Conservation (phyloP, 495 filamentous ascomycete species). For the Penicillium macrosclerotiorum region DNA sequence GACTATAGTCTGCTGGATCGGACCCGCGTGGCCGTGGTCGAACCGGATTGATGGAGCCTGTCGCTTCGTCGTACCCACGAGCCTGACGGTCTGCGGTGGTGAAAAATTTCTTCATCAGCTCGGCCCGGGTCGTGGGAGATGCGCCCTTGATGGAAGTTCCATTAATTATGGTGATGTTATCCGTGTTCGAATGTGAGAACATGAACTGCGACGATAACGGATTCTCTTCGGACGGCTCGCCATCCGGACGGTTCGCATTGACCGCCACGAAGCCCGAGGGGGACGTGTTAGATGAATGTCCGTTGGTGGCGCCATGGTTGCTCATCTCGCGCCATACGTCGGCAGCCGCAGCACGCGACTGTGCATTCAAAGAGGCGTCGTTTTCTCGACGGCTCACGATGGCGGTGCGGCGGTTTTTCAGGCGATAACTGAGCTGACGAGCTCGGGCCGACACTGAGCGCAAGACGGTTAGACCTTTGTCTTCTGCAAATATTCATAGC, state of each 20-base stretch:
- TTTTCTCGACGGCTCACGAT: slow-evolving; percentile 61
- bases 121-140: slow-evolving; percentile 50
- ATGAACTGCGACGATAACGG: slow-evolving; percentile 38
- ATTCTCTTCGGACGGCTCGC: slow-evolving; percentile 37
- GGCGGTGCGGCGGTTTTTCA: slow-evolving; percentile 71
- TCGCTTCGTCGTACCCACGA: slow-evolving; percentile 34
- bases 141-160: slow-evolving; percentile 51
- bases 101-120: slow-evolving; percentile 57
- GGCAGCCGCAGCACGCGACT: slow-evolving; percentile 25
- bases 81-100: slow-evolving; percentile 52
- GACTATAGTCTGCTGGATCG: slow-evolving; percentile 37
- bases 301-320: slow-evolving; percentile 26
- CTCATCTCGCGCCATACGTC: slow-evolving; percentile 41
- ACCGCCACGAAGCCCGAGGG: slow-evolving; percentile 58
- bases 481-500: too few species aligned
- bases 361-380: slow-evolving; percentile 38
- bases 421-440: slow-evolving; percentile 75
- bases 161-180: slow-evolving; percentile 50
- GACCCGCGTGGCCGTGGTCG: slow-evolving; percentile 35
- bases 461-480: slow-evolving; percentile 12
- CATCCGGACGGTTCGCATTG: slow-evolving; percentile 42
- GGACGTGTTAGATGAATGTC: slow-evolving; percentile 32
- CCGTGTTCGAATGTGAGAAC: slow-evolving; percentile 43
- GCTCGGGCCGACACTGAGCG: slow-evolving; percentile 68
- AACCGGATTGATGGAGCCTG: slow-evolving; percentile 24